These are phyloP conservation scores for Fomitopsis betulina DNA, from an alignment of 1,284 basidiomycete genomes.

Conservation along the genomic window DNA sequence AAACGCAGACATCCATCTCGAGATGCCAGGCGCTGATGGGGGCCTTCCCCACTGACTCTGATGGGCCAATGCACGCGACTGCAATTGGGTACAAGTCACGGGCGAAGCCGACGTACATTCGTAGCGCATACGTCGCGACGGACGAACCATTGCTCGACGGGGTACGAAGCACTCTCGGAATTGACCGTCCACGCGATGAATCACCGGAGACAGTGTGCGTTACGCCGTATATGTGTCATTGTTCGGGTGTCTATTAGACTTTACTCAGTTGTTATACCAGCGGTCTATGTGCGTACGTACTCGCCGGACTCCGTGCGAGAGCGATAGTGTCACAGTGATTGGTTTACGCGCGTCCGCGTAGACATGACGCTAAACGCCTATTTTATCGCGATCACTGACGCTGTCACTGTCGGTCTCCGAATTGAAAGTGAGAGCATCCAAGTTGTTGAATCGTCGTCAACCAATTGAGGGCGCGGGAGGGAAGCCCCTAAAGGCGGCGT, in stretches of 20 bases:
- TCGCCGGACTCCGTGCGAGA: background rate
- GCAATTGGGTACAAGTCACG: background rate
- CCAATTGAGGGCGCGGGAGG: background rate
- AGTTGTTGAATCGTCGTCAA: background rate
- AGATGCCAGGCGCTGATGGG: too few relatives aligned
- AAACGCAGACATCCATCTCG: too few relatives aligned
- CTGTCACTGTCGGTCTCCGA: background rate
- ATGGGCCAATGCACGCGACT: background rate
- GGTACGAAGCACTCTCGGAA: background rate
- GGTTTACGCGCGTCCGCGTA: background rate
- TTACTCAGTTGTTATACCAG: too few relatives aligned
- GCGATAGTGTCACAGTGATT: background rate
- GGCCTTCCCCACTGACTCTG: too few relatives aligned
- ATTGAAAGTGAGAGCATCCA: too few relatives aligned
- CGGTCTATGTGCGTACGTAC: background rate
- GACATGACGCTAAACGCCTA: background rate
- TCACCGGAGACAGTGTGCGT: background rate
- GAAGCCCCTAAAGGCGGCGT: background rate
- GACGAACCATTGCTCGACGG: background rate
- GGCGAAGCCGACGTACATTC: background rate
- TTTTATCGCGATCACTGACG: background rate
- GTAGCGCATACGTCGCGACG: background rate
- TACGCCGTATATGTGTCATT: background rate
- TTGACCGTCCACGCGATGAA: background rate
- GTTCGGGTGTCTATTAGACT: too few relatives aligned